Conservation (phyloP, 441 rosid species). For the Populus hybrid region DNA sequence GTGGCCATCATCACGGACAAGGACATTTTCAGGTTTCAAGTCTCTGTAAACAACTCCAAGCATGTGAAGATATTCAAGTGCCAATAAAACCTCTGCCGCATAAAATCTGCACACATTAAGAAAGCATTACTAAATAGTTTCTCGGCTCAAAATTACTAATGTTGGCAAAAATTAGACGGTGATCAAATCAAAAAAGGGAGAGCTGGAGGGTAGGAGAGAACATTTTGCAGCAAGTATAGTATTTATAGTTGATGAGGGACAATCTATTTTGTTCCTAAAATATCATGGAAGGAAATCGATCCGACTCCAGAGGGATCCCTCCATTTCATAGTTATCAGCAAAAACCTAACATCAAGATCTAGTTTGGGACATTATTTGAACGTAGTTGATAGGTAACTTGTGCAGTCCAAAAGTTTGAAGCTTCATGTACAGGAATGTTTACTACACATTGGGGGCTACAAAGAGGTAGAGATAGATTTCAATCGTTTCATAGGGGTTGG, state of each 20-base stretch:
- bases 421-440: not conserved
- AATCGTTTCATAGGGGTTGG: not conserved
- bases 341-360: not conserved
- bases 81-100: constrained; percentile 89
- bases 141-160: not conserved
- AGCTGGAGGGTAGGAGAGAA: not conserved
- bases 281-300: not conserved
- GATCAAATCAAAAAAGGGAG: not conserved
- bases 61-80: constrained; percentile 98
- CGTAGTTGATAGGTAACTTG: not conserved
- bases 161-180: not conserved
- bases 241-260: not conserved
- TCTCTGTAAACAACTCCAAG: constrained; percentile 97
- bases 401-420: not conserved
- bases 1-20: constrained; percentile 97
- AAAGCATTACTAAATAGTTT: constrained; percentile 4
- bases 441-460: not conserved
- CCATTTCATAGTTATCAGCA: not conserved
- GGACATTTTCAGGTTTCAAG: constrained; percentile 94
- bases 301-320: not conserved
- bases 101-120: constrained; percentile 56
- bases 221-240: not conserved
- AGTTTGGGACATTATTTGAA: not conserved
- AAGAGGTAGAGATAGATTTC: not conserved
- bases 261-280: not conserved